Base-by-base conservation (phyloP, 1,284 basidiomycete species). In the Mycena sp. region DNA sequence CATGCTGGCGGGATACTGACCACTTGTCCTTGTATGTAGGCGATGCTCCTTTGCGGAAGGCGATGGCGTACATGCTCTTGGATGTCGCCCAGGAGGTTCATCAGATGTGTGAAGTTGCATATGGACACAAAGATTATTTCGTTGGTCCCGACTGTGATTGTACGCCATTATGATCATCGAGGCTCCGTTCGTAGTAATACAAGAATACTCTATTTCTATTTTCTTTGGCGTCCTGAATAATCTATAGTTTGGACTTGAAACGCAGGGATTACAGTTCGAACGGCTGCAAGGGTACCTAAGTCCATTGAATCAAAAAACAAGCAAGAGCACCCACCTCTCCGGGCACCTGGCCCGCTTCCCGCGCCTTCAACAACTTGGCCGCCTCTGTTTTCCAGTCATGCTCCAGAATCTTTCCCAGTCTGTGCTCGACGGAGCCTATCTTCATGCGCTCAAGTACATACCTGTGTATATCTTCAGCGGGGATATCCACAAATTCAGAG, bases 341-440 rank as follows among this genome's bases (percentile, higher is more conserved):
- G 8, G 56, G 11, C 3, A n/a, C 56, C 11, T 20, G n/a, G 34
- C 37, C 56, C 38, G 37, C 37, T 14, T 41, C 37, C 11, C 62
- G 62, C 20, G 38, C 41, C 18, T 39, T 20, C 37, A 70, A 30
- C 18, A 70, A 9, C 6, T 50, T 41, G 11, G 57, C 41, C 18
- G 63, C 63, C 59, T 70, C 56, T 20, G 38, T 46, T 44, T 37
- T 34, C 69, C 69, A 65, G 30, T 70, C 56, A 41, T 65, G 57
- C 34, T 70, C 69, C 22, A 70, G 20, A 2, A 70, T 70, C 14
- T 38, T 52, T 6, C 62, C 68, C 4, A 69, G 55, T 52, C 68
- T 57, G 37, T 69, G 22, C 30, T 70, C 62, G 18, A 70, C 69
- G 22, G 69, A 41, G 6, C 55, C 16, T 22, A 65, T 70, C 22